These are phyloP conservation scores for Naematelia encephala DNA, from an alignment of 768 basidiomycete species.

Conservation along the genomic window DNA sequence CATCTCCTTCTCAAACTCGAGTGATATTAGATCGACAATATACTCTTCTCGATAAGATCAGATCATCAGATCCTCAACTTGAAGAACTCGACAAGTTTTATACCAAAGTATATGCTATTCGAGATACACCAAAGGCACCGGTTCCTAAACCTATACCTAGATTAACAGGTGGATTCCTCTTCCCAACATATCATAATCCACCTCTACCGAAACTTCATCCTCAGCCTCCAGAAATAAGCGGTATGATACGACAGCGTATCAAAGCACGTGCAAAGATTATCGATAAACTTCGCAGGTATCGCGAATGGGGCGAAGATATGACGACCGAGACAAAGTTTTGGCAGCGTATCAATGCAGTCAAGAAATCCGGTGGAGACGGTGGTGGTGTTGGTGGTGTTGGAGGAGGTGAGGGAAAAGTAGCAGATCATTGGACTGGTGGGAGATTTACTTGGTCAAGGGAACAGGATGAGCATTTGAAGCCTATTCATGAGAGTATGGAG, in stretches of 20 bases:
- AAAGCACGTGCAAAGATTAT: slow-evolving; percentile 53
- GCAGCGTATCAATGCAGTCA: neutral
- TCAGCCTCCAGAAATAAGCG: slow-evolving; percentile 67
- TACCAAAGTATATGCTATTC: neutral
- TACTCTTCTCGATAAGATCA: neutral
- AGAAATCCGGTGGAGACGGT: slow-evolving; percentile 8
- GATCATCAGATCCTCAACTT: neutral
- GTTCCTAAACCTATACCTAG: neutral
- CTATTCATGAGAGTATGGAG: neutral
- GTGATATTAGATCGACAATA: slow-evolving; percentile 37
- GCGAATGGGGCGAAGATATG: slow-evolving; percentile 27
- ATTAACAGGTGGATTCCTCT: slow-evolving; percentile 68
- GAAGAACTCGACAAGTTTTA: neutral
- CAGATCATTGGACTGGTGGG: neutral
- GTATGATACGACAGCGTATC: slow-evolving; percentile 63
- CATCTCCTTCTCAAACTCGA: slow-evolving; percentile 11
- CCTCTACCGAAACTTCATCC: slow-evolving; percentile 77
- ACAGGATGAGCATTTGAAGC: neutral
- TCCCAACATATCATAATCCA: slow-evolving; percentile 61
- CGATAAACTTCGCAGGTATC: slow-evolving; percentile 23
- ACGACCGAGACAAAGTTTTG: slow-evolving; percentile 33
- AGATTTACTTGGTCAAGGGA: neutral
- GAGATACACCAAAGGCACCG: neutral
- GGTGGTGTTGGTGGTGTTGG: no score
- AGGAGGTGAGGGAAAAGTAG: no score